A percentile compares a stretch with the other conserved stretches of the same genome.
Evolutionary conservation across 257 asterid genomes (phyloP).

Genomic region (Jacaranda copaia): DNA sequence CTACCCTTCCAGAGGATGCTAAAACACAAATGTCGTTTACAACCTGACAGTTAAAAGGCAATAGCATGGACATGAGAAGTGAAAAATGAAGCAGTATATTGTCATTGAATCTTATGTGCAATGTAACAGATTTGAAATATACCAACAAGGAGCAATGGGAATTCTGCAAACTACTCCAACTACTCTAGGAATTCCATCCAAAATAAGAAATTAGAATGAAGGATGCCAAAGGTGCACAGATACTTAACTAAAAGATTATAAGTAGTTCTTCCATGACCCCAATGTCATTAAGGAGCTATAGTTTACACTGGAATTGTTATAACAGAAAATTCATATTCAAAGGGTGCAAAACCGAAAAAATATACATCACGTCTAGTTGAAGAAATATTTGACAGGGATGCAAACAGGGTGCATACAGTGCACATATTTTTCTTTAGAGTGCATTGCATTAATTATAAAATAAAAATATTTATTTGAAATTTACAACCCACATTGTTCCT

Average conservation of each 20-base stretch:
- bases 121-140: background rate
- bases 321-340: background rate
- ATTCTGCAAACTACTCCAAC: slow-evolving; percentile 10
- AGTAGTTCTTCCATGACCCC: no score
- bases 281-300: slow-evolving; percentile 1
- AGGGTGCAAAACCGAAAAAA: background rate
- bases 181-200: slow-evolving; percentile 7
- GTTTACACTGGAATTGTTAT: background rate
- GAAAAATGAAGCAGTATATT: slow-evolving; percentile 13
- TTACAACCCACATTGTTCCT: no score
- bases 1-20: slow-evolving; percentile 86
- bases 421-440: background rate
- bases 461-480: no score
- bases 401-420: background rate
- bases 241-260: no score
- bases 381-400: background rate
- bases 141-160: background rate
- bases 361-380: background rate
- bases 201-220: slow-evolving; percentile 14
- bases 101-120: slow-evolving; percentile 13
- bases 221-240: background rate
- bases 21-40: slow-evolving; percentile 83
- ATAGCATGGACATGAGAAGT: slow-evolving; percentile 30
- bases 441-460: no score
- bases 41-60: slow-evolving; percentile 56